A percentile compares a stretch with the other conserved stretches of the same genome.
phyloP scores from a whole-genome alignment of 1,284 basidiomycete genomes.

The Ceratobasidium sp. region DNA sequence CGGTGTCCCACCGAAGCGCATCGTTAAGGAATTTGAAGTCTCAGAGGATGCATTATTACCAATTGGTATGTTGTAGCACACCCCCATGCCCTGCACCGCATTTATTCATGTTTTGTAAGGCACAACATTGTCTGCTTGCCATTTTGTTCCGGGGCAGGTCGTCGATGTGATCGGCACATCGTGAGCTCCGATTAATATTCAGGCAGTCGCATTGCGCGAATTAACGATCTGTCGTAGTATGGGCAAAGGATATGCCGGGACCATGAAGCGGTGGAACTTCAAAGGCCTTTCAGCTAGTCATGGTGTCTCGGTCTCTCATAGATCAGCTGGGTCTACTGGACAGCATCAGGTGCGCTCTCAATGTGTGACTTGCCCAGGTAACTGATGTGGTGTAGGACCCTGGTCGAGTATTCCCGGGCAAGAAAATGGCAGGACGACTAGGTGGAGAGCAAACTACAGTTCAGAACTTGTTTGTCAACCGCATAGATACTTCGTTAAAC shows the following conservation, averaged over 20 bases:
- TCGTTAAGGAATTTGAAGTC: slow-evolving; percentile 90
- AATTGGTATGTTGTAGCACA: slow-evolving; percentile 67
- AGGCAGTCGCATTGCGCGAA: background rate
- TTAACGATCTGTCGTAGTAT: slow-evolving; percentile 66
- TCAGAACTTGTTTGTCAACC: slow-evolving; percentile 90
- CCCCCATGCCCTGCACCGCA: slow-evolving; percentile 5
- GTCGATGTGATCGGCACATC: slow-evolving; percentile 95
- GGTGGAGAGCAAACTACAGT: slow-evolving; percentile 85
- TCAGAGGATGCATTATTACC: slow-evolving; percentile 90
- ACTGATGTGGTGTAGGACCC: slow-evolving; percentile 73
- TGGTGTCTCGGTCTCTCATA: slow-evolving; percentile 96
- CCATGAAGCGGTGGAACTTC: slow-evolving; percentile 98
- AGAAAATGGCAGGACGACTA: slow-evolving; percentile 98
- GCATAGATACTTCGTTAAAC: slow-evolving; percentile 86
- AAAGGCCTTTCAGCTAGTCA: slow-evolving; percentile 93
- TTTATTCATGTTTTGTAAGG: slow-evolving; percentile 61
- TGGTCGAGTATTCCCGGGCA: slow-evolving; percentile 93
- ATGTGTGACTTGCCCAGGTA: slow-evolving; percentile 45
- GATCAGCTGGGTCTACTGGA: slow-evolving; percentile 93
- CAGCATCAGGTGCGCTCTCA: slow-evolving; percentile 80
- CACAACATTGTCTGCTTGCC: slow-evolving; percentile 87
- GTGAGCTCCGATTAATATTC: slow-evolving; percentile 62
- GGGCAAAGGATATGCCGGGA: slow-evolving; percentile 97
- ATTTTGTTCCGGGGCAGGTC: slow-evolving; percentile 97
- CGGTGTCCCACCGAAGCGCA: slow-evolving; percentile 84